These are phyloP conservation scores for Ustilago loliicola DNA, from an alignment of 1,284 basidiomycete species.

Conservation along the genomic window DNA sequence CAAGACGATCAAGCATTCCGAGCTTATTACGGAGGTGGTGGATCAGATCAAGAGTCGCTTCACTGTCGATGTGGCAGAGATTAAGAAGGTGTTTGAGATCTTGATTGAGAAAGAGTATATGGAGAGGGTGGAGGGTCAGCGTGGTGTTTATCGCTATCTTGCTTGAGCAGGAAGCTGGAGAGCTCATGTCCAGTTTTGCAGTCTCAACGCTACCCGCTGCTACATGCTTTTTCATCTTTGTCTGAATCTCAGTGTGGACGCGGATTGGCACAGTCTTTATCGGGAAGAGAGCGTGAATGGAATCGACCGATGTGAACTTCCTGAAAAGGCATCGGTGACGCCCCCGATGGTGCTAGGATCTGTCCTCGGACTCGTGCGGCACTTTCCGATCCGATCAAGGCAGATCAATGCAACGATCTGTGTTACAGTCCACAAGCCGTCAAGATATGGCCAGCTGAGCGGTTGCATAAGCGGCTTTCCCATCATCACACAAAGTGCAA, in stretches of 20 bases:
- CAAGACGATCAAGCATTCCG: constrained; percentile 64
- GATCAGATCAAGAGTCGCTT: constrained; percentile 64
- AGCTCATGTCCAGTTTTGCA: neutral
- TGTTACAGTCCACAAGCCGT: neutral
- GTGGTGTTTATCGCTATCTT: constrained; percentile 66
- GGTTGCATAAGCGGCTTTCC: neutral
- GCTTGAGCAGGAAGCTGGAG: constrained; percentile 44
- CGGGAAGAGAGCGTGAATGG: neutral
- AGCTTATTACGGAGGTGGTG: constrained; percentile 65
- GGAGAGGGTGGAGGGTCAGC: constrained; percentile 66
- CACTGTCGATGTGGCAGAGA: constrained; percentile 63
- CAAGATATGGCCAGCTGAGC: neutral
- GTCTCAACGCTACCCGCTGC: neutral
- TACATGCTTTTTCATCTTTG: neutral
- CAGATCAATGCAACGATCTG: neutral
- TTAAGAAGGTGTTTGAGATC: constrained; percentile 69
- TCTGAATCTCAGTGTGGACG: neutral
- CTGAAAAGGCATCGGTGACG: neutral
- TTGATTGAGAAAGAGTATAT: constrained; percentile 68
- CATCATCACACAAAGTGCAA: neutral
- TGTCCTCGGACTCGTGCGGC: neutral
- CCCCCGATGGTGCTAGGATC: neutral
- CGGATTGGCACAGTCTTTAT: neutral
- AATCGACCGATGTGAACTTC: neutral
- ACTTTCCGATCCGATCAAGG: neutral